Conservation (phyloP, 768 basidiomycete genomes). For the Hysterangium stoloniferum region DNA sequence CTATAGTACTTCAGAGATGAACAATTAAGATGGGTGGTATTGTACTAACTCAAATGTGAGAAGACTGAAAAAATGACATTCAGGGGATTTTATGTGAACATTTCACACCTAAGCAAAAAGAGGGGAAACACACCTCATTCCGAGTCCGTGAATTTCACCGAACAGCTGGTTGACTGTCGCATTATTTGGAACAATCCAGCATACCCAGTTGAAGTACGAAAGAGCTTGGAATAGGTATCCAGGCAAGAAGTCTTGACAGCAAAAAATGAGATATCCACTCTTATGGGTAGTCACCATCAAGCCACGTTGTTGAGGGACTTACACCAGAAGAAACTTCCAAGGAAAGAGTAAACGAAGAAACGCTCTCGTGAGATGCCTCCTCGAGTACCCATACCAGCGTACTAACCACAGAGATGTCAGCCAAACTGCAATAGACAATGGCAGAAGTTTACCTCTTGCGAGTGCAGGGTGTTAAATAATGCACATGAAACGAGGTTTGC, state of each 20-base stretch:
- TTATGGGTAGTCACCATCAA: too few relatives aligned
- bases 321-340: conserved; percentile 37
- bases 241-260: conserved; percentile 53
- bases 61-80: conserved; percentile 3
- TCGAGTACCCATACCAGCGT: conserved; percentile 45
- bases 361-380: conserved; percentile 50
- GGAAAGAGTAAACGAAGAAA: conserved; percentile 50
- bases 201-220: conserved; percentile 35
- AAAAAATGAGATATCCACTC: too few relatives aligned
- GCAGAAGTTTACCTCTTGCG: conserved; percentile 42
- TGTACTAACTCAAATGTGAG: conserved; percentile 8
- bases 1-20: neutral
- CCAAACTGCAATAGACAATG: too few relatives aligned
- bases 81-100: too few relatives aligned
- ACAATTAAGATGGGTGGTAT: neutral
- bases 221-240: conserved; percentile 62
- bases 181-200: conserved; percentile 68
- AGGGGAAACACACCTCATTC: conserved; percentile 5
- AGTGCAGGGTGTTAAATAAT: conserved; percentile 77
- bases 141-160: conserved; percentile 33
- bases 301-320: too few relatives aligned
- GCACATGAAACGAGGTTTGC: conserved; percentile 67
- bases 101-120: too few relatives aligned
- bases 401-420: too few relatives aligned
- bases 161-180: conserved; percentile 66